phyloP scores from a whole-genome alignment of 768 basidiomycete species.

The Boletales sp. region DNA sequence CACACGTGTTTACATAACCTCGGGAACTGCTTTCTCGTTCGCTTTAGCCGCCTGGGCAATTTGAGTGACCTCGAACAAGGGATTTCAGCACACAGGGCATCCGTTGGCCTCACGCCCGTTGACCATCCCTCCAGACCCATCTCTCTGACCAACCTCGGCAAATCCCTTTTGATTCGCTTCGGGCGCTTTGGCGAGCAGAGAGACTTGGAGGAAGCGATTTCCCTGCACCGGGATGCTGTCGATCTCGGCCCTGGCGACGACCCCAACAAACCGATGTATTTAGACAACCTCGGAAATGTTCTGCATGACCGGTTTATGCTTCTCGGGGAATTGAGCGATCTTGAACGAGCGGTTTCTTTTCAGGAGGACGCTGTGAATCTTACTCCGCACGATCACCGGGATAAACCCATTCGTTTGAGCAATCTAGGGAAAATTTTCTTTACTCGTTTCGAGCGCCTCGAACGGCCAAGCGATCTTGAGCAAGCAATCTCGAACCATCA shows the following conservation, averaged over 20 bases:
- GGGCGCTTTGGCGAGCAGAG: background rate
- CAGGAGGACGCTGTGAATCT: background rate
- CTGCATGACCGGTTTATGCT: background rate
- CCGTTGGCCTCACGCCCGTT: background rate
- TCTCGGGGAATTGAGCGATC: background rate
- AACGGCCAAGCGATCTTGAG: background rate
- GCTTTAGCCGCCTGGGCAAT: background rate
- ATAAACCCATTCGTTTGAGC: background rate
- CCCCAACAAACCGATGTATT: background rate
- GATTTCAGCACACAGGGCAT: background rate
- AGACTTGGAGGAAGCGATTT: constrained; percentile 2
- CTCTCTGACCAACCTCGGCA: background rate
- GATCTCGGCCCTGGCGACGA: background rate
- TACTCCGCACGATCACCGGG: background rate
- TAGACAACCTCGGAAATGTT: background rate
- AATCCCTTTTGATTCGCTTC: background rate
- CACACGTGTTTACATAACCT: background rate
- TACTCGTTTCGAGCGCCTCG: constrained; percentile 1
- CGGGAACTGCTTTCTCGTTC: background rate
- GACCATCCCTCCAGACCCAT: background rate
- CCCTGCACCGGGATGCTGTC: background rate
- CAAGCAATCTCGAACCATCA: background rate
- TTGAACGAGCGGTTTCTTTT: background rate
- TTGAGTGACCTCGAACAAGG: constrained; percentile 1
- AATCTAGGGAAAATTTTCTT: background rate